phyloP scores from a whole-genome alignment of 192 early-diverging fungal species.

The Jimgerdemannia lactiflua region DNA sequence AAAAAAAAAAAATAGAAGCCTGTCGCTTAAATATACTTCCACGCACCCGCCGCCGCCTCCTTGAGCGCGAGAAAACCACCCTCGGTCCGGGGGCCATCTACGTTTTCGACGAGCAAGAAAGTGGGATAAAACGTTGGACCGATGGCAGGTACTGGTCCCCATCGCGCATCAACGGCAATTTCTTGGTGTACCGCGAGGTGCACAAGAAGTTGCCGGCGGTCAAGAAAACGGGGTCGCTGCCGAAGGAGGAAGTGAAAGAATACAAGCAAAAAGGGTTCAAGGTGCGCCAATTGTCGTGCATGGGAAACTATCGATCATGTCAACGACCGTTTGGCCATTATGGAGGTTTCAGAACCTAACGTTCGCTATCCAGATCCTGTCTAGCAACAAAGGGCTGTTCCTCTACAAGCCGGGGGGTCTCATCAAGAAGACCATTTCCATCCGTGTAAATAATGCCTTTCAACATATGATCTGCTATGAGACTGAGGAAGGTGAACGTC shows the following conservation, averaged over 20 bases:
- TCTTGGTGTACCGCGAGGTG: conserved; percentile 62
- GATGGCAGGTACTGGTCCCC: conserved; percentile 67
- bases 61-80: conserved; percentile 49
- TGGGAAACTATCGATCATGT: conserved; percentile 26
- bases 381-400: background rate
- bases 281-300: conserved; percentile 18
- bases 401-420: conserved; percentile 40
- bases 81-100: conserved; percentile 61
- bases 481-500: background rate
- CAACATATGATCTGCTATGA: conserved; percentile 40
- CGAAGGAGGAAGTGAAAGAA: conserved; percentile 20
- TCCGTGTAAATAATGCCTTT: conserved; percentile 37
- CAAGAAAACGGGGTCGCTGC: conserved; percentile 34
- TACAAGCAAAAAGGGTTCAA: conserved; percentile 6
- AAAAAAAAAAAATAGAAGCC: conserved; percentile 49
- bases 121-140: conserved; percentile 73
- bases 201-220: conserved; percentile 23
- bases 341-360: too few species aligned
- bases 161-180: conserved; percentile 63
- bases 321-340: conserved; percentile 21
- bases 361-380: background rate
- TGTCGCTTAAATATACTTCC: conserved; percentile 53
- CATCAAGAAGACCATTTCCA: conserved; percentile 63
- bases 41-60: conserved; percentile 52
- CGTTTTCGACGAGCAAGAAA: conserved; percentile 71